Conservation (phyloP, 495 filamentous ascomycete species). For the Podospora pseudocomata region DNA sequence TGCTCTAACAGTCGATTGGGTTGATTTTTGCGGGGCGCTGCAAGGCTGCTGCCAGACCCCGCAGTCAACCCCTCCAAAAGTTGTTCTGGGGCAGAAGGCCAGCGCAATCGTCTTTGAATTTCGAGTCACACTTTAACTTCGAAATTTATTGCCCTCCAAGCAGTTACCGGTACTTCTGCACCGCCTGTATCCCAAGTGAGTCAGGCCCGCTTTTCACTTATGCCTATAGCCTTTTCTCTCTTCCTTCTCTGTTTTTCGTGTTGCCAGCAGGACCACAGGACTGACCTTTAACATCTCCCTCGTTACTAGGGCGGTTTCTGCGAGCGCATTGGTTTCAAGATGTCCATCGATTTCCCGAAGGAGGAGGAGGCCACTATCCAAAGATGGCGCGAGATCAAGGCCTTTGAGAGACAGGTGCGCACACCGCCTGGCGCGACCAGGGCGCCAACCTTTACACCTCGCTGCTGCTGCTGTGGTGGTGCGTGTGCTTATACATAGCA, state of each 20-base stretch:
- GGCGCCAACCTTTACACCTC: constrained; percentile 12
- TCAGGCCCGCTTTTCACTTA: not conserved
- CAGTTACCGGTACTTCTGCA: not conserved
- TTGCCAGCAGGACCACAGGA: not conserved
- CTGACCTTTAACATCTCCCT: not conserved
- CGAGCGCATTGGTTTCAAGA: constrained; percentile 29
- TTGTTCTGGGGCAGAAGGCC: not conserved
- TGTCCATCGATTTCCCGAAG: constrained; percentile 89
- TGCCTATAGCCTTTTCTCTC: not conserved
- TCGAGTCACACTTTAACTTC: constrained; percentile 8
- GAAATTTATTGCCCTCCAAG: not conserved
- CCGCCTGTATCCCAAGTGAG: constrained; percentile 1
- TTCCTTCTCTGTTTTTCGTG: not conserved
- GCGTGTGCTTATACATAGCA: constrained; percentile 28
- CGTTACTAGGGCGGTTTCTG: not conserved
- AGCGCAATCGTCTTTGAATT: not conserved
- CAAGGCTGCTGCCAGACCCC: constrained; percentile 6
- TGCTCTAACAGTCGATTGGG: constrained; percentile 1
- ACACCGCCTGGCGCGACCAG: not conserved
- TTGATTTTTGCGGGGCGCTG: not conserved
- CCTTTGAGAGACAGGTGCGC: constrained; percentile 57
- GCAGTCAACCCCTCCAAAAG: constrained; percentile 6
- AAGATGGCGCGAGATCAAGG: constrained; percentile 85
- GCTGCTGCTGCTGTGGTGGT: not conserved
- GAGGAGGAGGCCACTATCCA: constrained; percentile 80